Evolutionary conservation across 371 early-diverging fungal species (phyloP).

Genomic region (Basidiobolus meristosporus): DNA sequence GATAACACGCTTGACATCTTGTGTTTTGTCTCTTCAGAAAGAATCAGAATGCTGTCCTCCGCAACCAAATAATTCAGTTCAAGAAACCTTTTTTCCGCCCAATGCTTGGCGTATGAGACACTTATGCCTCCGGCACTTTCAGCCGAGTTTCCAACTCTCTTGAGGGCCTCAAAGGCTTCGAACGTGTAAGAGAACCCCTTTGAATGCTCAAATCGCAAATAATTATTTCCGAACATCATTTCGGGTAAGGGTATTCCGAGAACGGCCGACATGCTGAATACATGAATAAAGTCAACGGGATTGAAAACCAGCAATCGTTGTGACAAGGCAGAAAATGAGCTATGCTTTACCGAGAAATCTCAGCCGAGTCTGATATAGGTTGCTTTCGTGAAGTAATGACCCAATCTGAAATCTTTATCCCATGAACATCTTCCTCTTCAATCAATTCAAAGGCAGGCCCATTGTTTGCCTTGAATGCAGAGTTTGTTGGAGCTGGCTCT

Average conservation of each 20-base stretch:
- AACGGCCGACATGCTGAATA: constrained; percentile 23
- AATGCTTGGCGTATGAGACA: constrained; percentile 67
- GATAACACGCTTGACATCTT: constrained; percentile 56
- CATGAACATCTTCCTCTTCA: constrained; percentile 11
- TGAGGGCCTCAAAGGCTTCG: constrained; percentile 55
- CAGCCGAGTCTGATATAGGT: constrained; percentile 44
- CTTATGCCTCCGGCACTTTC: constrained; percentile 42
- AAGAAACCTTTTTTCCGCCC: constrained; percentile 69
- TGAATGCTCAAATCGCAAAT: constrained; percentile 19
- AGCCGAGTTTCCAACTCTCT: constrained; percentile 36
- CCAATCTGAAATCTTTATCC: constrained; percentile 39
- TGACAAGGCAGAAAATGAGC: not conserved
- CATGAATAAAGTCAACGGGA: not conserved
- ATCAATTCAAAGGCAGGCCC: not conserved
- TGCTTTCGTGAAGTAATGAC: constrained; percentile 36
- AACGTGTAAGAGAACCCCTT: constrained; percentile 28
- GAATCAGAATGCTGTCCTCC: not conserved
- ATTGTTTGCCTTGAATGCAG: too few species aligned
- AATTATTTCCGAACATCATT: constrained; percentile 86
- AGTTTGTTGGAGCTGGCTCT: too few species aligned
- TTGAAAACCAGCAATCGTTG: not conserved
- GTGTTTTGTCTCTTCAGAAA: constrained; percentile 23
- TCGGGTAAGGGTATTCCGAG: constrained; percentile 71
- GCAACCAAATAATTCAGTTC: constrained; percentile 1
- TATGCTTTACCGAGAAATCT: constrained; percentile 37